phyloP scores from a whole-genome alignment of 805 yeast genomes.

The Kazachstania psychrophila region DNA sequence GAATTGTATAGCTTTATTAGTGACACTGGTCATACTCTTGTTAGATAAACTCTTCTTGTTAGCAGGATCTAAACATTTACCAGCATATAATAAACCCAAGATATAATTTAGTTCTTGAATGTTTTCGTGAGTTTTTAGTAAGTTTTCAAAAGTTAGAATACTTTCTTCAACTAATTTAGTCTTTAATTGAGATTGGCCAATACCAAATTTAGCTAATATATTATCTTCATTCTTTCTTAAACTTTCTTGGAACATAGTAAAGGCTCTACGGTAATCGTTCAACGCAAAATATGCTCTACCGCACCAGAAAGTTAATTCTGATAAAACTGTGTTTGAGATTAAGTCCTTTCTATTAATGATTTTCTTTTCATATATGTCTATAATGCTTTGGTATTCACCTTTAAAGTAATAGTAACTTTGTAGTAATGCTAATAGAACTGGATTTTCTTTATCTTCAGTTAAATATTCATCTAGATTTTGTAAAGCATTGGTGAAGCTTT shows the following conservation, averaged over 20 bases:
- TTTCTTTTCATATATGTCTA: slow-evolving; percentile 47
- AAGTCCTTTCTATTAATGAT: slow-evolving; percentile 31
- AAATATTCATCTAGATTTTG: slow-evolving; percentile 31
- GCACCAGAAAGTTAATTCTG: slow-evolving; percentile 74
- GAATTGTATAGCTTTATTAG: slow-evolving; percentile 47
- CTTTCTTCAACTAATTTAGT: slow-evolving; percentile 77
- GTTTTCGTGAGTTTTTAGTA: slow-evolving; percentile 56
- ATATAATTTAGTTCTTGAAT: slow-evolving; percentile 66
- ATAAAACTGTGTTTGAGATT: slow-evolving; percentile 31
- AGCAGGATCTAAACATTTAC: slow-evolving; percentile 30
- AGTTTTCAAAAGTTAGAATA: slow-evolving; percentile 68
- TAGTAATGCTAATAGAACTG: slow-evolving; percentile 55
- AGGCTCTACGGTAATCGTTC: slow-evolving; percentile 59
- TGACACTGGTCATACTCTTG: slow-evolving; percentile 15
- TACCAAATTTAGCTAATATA: slow-evolving; percentile 65
- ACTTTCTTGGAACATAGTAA: slow-evolving; percentile 63
- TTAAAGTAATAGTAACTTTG: slow-evolving; percentile 67
- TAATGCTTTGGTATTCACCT: slow-evolving; percentile 48
- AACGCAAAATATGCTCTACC: slow-evolving; percentile 65
- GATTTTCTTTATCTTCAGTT: slow-evolving; percentile 40
- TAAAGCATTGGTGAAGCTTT: slow-evolving; percentile 51
- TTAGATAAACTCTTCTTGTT: slow-evolving; percentile 13
- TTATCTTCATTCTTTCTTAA: slow-evolving; percentile 55
- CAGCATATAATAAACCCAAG: slow-evolving; percentile 65
- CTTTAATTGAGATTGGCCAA: slow-evolving; percentile 74